Percentiles rank a stretch among this genome's conserved stretches.
These are phyloP conservation scores for Boletellus sp. DNA, from an alignment of 768 basidiomycete species.

Conservation along the genomic window DNA sequence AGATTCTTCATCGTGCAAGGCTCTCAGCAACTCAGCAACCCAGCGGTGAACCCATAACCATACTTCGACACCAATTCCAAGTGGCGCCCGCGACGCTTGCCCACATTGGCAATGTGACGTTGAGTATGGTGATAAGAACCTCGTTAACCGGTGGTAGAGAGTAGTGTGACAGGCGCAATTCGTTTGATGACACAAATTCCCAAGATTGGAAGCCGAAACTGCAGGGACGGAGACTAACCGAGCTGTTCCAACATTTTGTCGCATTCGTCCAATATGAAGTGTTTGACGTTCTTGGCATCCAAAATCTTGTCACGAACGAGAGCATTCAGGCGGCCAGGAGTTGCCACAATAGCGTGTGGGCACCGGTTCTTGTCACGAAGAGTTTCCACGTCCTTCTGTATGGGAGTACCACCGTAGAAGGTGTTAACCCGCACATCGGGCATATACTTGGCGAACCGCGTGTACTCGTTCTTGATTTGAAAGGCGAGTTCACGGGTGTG, in stretches of 20 bases:
- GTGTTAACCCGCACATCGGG: slow-evolving; percentile 96
- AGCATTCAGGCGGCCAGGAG: slow-evolving; percentile 95
- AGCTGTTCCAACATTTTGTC: slow-evolving; percentile 99
- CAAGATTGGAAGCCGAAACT: slow-evolving; percentile 58
- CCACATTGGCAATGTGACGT: slow-evolving; percentile 39
- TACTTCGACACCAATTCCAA: slow-evolving; percentile 37
- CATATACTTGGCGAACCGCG: slow-evolving; percentile 99
- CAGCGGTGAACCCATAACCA: slow-evolving; percentile 34
- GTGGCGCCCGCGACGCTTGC: slow-evolving; percentile 38
- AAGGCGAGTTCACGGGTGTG: slow-evolving; percentile 99
- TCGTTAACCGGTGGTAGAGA: slow-evolving; percentile 28
- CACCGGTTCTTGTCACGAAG: slow-evolving; percentile 96
- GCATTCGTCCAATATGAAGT: slow-evolving; percentile 99
- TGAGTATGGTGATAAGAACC: slow-evolving; percentile 37
- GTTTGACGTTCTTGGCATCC: slow-evolving; percentile 95
- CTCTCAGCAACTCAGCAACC: slow-evolving; percentile 38
- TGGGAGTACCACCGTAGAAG: slow-evolving; percentile 96
- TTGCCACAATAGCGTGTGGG: slow-evolving; percentile 98
- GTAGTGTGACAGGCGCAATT: slow-evolving; percentile 44
- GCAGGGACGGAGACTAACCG: slow-evolving; percentile 85
- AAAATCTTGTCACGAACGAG: slow-evolving; percentile 93
- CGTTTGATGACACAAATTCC: slow-evolving; percentile 42
- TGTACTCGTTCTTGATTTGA: slow-evolving; percentile 99
- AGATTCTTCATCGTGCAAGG: slow-evolving; percentile 33
- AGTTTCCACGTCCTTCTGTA: slow-evolving; percentile 88